Percentiles rank a stretch among this genome's conserved stretches.
These are phyloP conservation scores for Lachancea thermotolerans DNA, from an alignment of 805 yeast genomes.

Conservation along the genomic window DNA sequence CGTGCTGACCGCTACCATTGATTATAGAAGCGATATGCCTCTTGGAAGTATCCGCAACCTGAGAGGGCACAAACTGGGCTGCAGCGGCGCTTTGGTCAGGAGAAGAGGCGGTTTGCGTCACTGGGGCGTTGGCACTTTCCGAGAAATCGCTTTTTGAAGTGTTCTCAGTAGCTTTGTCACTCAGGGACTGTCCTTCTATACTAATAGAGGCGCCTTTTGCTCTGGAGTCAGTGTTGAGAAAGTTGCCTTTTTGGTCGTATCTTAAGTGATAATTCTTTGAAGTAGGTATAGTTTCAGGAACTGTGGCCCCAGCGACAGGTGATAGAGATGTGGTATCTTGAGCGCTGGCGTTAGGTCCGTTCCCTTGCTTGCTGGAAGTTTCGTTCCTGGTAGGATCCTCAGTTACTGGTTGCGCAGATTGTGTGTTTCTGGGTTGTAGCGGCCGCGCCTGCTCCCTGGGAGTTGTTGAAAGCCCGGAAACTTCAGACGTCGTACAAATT, in stretches of 20 bases:
- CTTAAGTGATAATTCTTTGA: constrained; percentile 25
- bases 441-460: constrained; percentile 1
- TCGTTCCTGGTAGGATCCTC: neutral
- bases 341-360: neutral
- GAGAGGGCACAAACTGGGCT: constrained; percentile 4
- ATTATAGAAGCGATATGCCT: constrained; percentile 2
- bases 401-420: neutral
- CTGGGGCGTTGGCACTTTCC: neutral
- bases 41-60: constrained; percentile 1
- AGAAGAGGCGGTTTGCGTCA: neutral
- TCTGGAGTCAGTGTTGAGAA: neutral
- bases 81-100: constrained; percentile 1
- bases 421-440: constrained; percentile 1
- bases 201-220: neutral
- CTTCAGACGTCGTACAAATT: neutral
- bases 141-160: too few species aligned
- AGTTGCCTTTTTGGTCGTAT: constrained; percentile 2
- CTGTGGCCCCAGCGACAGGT: constrained; percentile 29
- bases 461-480: neutral
- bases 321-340: neutral
- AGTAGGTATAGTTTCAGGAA: constrained; percentile 30
- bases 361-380: neutral
- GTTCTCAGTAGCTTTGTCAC: too few species aligned
- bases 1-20: constrained; percentile 1
- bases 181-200: neutral